Conservation (phyloP, 1,284 basidiomycete species). For the Wolfiporia cocos region DNA sequence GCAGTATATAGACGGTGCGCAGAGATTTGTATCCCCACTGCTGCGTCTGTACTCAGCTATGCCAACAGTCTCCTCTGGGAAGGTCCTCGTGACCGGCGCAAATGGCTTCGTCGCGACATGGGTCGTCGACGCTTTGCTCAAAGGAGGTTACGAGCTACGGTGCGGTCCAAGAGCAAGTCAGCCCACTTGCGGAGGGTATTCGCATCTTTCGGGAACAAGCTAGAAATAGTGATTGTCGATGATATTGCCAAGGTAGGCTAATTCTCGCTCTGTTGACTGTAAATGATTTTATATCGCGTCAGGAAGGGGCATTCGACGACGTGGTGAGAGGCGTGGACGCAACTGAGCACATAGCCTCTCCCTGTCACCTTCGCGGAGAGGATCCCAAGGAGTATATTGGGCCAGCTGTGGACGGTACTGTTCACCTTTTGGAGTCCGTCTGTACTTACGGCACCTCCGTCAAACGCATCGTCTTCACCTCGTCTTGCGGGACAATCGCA, state of each 20-base stretch:
- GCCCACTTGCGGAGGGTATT: slow-evolving; percentile 44
- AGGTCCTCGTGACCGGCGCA: slow-evolving; percentile 34
- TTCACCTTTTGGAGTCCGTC: slow-evolving; percentile 16
- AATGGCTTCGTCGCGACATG: slow-evolving; percentile 38
- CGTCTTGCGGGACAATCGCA: slow-evolving; percentile 46
- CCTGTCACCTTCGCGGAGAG: slow-evolving; percentile 28
- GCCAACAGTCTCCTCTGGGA: slow-evolving; percentile 24
- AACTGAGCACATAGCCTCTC: slow-evolving; percentile 41
- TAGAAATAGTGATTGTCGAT: slow-evolving; percentile 45
- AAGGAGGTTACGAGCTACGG: slow-evolving; percentile 46
- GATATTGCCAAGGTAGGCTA: slow-evolving; percentile 47
- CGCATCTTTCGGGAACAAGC: slow-evolving; percentile 35
- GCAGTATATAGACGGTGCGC: no score
- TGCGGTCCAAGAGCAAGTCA: slow-evolving; percentile 46
- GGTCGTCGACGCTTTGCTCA: slow-evolving; percentile 33
- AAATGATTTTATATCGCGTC: background rate
- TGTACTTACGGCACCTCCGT: slow-evolving; percentile 8
- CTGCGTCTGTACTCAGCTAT: no score
- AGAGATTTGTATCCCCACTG: no score
- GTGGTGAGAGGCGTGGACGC: slow-evolving; percentile 36
- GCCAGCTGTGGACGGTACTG: slow-evolving; percentile 21
- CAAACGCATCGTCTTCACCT: slow-evolving; percentile 51
- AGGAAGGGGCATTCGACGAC: slow-evolving; percentile 35
- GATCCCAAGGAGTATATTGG: slow-evolving; percentile 29
- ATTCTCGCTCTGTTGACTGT: no score